Percentiles rank a stretch among this genome's conserved stretches.
phyloP scores from a whole-genome alignment of 2,329 filamentous ascomycete species.

The Blastomyces emzantsi region DNA sequence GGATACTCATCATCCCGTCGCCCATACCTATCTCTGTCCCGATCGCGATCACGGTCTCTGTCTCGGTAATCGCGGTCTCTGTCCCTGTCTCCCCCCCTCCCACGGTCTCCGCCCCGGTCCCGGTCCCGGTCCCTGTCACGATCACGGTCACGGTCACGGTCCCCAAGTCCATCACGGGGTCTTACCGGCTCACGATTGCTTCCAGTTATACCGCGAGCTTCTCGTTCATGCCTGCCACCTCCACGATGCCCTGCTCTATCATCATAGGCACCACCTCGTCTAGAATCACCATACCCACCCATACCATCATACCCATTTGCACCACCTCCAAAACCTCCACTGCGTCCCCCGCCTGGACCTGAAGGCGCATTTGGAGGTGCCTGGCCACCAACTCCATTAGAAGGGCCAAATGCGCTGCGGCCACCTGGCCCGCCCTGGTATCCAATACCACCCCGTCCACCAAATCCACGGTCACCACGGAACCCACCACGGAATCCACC shows the following conservation, averaged over 20 bases:
- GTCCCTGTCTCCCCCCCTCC: slow-evolving; percentile 39
- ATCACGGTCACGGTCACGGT: slow-evolving; percentile 37
- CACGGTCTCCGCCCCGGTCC: slow-evolving; percentile 40
- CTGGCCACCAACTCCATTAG: slow-evolving; percentile 28
- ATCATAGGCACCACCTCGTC: slow-evolving; percentile 51
- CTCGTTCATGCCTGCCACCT: slow-evolving; percentile 44
- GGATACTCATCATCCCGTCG: slow-evolving; percentile 46
- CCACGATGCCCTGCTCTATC: slow-evolving; percentile 46
- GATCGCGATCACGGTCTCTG: slow-evolving; percentile 36
- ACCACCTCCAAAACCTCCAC: slow-evolving; percentile 37
- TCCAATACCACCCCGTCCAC: slow-evolving; percentile 45
- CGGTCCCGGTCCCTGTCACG: slow-evolving; percentile 47
- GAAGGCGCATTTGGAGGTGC: slow-evolving; percentile 43
- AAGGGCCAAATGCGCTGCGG: slow-evolving; percentile 39
- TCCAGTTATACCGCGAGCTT: slow-evolving; percentile 51
- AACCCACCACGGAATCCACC: slow-evolving; percentile 47
- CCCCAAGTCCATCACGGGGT: slow-evolving; percentile 52
- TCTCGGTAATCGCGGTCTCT: slow-evolving; percentile 38
- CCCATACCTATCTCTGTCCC: slow-evolving; percentile 40
- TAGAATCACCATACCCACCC: slow-evolving; percentile 36
- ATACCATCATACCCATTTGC: slow-evolving; percentile 37
- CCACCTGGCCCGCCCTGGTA: slow-evolving; percentile 54
- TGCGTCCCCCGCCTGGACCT: slow-evolving; percentile 48
- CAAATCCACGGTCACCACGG: slow-evolving; percentile 42
- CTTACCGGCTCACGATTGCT: slow-evolving; percentile 81